Percentiles rank a stretch among this genome's conserved stretches.
Evolutionary conservation across 1,284 basidiomycete species (phyloP).

Genomic region (Cystobasidium pallidum): DNA sequence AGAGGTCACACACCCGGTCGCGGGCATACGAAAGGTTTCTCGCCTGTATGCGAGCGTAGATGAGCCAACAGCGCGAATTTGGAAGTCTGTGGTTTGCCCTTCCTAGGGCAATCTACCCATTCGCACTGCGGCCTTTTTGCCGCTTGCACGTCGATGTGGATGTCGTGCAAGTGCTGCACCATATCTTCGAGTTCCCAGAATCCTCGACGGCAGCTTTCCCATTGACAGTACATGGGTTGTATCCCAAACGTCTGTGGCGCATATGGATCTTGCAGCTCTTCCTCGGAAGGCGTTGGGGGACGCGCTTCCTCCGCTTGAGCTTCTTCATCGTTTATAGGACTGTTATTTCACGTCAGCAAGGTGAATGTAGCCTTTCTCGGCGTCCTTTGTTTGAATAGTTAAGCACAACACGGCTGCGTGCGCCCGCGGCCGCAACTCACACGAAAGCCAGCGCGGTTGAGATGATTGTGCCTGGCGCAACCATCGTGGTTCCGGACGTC

Average conservation of each 20-base stretch:
- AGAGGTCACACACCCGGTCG: slow-evolving; percentile 66
- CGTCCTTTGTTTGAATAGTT: too few relatives aligned
- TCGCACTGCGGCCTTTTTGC: slow-evolving; percentile 63
- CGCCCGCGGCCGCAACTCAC: slow-evolving; percentile 9
- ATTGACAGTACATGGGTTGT: slow-evolving; percentile 39
- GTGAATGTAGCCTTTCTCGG: too few relatives aligned
- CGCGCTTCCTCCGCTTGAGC: slow-evolving; percentile 20
- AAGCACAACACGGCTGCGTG: too few relatives aligned
- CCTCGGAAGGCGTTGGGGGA: slow-evolving; percentile 18
- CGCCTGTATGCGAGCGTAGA: slow-evolving; percentile 85
- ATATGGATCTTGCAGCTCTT: slow-evolving; percentile 29
- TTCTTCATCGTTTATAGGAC: slow-evolving; percentile 39
- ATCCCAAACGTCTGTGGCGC: slow-evolving; percentile 25
- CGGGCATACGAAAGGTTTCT: slow-evolving; percentile 85
- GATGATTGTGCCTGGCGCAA: slow-evolving; percentile 33
- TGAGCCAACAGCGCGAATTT: slow-evolving; percentile 85
- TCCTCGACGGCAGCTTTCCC: slow-evolving; percentile 33
- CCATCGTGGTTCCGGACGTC: slow-evolving; percentile 32
- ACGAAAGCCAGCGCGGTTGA: slow-evolving; percentile 35
- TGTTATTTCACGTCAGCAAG: too few relatives aligned
- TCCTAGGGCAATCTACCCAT: slow-evolving; percentile 77
- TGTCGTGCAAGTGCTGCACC: slow-evolving; percentile 37
- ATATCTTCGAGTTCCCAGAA: slow-evolving; percentile 46
- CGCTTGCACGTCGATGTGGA: slow-evolving; percentile 22
- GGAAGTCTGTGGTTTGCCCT: slow-evolving; percentile 79